Conservation (phyloP, 352 stramenopile genomes). For the Thraustochytrium striatum region DNA sequence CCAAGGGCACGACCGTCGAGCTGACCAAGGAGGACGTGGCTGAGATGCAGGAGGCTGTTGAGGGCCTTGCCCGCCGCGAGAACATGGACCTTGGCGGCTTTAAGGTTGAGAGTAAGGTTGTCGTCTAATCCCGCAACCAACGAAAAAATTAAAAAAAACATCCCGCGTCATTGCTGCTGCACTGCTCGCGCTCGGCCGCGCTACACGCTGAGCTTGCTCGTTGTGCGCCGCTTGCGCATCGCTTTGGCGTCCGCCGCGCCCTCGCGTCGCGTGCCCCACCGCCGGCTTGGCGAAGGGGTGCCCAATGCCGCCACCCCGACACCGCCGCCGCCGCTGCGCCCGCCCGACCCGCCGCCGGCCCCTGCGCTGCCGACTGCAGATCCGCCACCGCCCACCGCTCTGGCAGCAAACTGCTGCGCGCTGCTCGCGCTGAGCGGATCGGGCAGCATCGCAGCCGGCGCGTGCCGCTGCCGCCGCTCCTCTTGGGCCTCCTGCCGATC, state of each 20-base stretch:
- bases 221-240: background rate
- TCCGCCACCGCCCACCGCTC: background rate
- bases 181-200: background rate
- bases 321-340: background rate
- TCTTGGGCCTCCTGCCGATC: background rate
- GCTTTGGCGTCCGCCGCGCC: no score
- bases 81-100: slow-evolving; percentile 9
- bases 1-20: background rate
- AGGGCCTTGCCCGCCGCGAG: slow-evolving; percentile 19
- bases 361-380: background rate
- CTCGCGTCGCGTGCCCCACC: no score
- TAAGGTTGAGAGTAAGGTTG: no score
- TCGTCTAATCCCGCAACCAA: no score
- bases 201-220: background rate
- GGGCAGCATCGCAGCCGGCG: no score
- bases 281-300: no score
- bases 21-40: slow-evolving; percentile 12
- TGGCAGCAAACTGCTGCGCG: background rate
- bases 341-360: background rate
- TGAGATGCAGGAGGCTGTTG: slow-evolving; percentile 27
- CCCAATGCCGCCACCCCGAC: no score
- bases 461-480: background rate
- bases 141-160: background rate
- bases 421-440: background rate
- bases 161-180: background rate